phyloP scores from a whole-genome alignment of 352 stramenopile genomes.

The Saprolegnia diclina region DNA sequence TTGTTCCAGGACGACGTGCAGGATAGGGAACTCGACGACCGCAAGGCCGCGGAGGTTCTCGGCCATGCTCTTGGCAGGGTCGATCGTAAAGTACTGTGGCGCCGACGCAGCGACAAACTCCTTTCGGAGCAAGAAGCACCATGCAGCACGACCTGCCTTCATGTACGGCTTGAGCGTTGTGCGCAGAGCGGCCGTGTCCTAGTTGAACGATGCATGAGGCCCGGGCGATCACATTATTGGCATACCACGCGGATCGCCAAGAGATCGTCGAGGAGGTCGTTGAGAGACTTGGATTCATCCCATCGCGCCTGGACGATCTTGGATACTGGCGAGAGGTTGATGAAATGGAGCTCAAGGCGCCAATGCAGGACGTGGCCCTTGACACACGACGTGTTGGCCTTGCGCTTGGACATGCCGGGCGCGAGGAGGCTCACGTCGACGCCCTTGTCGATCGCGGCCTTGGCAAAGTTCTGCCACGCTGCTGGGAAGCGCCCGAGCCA shows the following conservation, averaged over 20 bases:
- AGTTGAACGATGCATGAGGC: not conserved
- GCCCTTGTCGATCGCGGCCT: slow-evolving; percentile 61
- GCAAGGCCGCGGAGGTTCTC: slow-evolving; percentile 73
- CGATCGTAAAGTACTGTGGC: slow-evolving; percentile 65
- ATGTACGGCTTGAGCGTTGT: slow-evolving; percentile 65
- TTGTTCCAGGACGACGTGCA: slow-evolving; percentile 44
- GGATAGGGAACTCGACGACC: slow-evolving; percentile 73
- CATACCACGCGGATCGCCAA: slow-evolving; percentile 51
- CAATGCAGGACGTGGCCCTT: slow-evolving; percentile 59
- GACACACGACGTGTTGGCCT: slow-evolving; percentile 62
- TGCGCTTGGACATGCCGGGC: slow-evolving; percentile 74
- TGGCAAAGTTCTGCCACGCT: slow-evolving; percentile 56
- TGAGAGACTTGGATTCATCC: slow-evolving; percentile 47
- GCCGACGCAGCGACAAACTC: slow-evolving; percentile 65
- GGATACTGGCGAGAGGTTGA: slow-evolving; percentile 41
- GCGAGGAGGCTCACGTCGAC: slow-evolving; percentile 64
- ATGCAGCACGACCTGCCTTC: not conserved
- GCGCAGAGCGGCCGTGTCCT: slow-evolving; percentile 66
- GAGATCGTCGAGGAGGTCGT: slow-evolving; percentile 55
- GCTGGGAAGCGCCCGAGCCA: slow-evolving; percentile 70
- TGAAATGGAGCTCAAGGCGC: slow-evolving; percentile 76
- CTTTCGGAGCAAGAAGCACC: slow-evolving; percentile 55
- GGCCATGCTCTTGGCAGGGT: slow-evolving; percentile 53
- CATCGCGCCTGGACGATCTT: slow-evolving; percentile 48
- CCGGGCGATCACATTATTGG: not conserved